These are phyloP conservation scores for Boletus fagicola DNA, from an alignment of 768 basidiomycete species.

Conservation along the genomic window DNA sequence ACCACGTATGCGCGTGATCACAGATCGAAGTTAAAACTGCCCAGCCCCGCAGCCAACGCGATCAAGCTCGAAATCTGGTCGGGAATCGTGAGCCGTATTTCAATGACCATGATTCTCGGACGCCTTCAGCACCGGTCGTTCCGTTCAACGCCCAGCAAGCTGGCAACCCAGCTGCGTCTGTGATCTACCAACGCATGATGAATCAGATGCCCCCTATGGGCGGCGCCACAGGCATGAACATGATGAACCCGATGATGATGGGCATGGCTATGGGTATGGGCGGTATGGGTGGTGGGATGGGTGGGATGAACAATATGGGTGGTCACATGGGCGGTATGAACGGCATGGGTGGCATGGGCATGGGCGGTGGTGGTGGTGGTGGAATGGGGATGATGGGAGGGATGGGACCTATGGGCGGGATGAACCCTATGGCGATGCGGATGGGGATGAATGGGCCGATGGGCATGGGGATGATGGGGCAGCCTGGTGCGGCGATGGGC, in stretches of 20 bases:
- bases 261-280: constrained; percentile 51
- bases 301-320: constrained; percentile 30
- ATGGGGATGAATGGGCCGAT: constrained; percentile 35
- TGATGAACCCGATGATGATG: constrained; percentile 50
- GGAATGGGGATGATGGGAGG: constrained; percentile 40
- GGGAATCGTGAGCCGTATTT: constrained; percentile 31
- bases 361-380: no score
- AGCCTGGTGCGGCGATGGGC: constrained; percentile 18
- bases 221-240: constrained; percentile 46
- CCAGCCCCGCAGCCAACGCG: constrained; percentile 66
- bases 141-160: constrained; percentile 36
- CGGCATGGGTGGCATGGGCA: constrained; percentile 21
- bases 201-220: constrained; percentile 44
- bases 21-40: constrained; percentile 85
- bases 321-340: constrained; percentile 22
- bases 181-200: constrained; percentile 39
- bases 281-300: constrained; percentile 37
- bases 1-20: no score
- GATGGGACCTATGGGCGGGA: constrained; percentile 26
- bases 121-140: constrained; percentile 33
- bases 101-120: constrained; percentile 37
- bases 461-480: constrained; percentile 40
- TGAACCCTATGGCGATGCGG: constrained; percentile 37
- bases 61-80: constrained; percentile 43
- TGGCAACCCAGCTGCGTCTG: constrained; percentile 34